Evolutionary conservation across 805 yeast species (phyloP).

Genomic region (Starmerella bombicola): DNA sequence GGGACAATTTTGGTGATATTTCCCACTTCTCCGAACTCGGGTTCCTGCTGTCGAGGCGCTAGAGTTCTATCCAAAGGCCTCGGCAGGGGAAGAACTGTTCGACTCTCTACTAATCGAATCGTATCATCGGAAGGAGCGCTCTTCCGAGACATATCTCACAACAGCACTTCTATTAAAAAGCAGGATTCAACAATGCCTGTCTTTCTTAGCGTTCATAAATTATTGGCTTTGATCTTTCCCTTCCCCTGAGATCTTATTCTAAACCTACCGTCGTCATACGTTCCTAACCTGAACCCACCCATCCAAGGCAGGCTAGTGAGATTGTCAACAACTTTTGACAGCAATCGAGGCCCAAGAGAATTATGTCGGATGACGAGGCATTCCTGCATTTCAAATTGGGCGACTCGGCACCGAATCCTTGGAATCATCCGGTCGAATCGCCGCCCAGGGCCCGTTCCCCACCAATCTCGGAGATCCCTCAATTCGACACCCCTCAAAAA

Average conservation of each 20-base stretch:
- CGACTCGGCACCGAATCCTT: constrained; percentile 12
- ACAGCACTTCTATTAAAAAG: background rate
- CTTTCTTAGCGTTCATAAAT: too few species aligned
- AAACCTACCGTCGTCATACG: too few species aligned
- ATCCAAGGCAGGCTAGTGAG: too few species aligned
- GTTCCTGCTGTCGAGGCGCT: constrained; percentile 1
- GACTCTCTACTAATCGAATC: constrained; percentile 13
- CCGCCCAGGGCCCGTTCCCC: background rate
- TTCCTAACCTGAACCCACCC: too few species aligned
- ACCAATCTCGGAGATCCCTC: background rate
- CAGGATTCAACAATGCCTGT: too few species aligned
- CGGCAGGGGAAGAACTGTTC: constrained; percentile 8
- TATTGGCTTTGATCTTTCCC: too few species aligned
- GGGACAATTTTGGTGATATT: constrained; percentile 5
- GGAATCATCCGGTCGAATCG: constrained; percentile 5
- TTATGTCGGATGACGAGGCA: constrained; percentile 23
- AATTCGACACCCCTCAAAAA: background rate
- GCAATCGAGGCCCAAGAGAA: too few species aligned
- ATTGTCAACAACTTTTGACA: too few species aligned
- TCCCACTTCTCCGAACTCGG: constrained; percentile 3
- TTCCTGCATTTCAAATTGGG: constrained; percentile 32
- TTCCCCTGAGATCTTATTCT: too few species aligned
- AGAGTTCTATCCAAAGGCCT: constrained; percentile 2
- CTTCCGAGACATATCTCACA: background rate
- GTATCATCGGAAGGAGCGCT: constrained; percentile 1